These are phyloP conservation scores for Globisporangium sylvaticum DNA, from an alignment of 352 stramenopile genomes.

Conservation along the genomic window DNA sequence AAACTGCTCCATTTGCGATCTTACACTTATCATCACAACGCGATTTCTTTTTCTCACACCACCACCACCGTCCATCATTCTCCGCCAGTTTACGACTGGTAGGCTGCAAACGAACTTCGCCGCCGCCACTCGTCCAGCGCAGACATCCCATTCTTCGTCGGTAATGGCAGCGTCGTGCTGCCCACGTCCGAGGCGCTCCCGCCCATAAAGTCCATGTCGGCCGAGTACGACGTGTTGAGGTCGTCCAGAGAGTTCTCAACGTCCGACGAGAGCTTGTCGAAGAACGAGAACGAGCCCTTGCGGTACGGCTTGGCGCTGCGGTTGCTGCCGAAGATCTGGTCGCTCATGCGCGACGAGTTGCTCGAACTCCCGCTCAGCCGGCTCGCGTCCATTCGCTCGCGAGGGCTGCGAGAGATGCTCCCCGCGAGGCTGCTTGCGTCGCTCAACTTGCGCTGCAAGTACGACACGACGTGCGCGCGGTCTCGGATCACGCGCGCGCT, in stretches of 20 bases:
- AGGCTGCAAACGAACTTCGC: slow-evolving; percentile 15
- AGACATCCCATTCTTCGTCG: slow-evolving; percentile 2
- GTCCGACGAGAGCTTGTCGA: slow-evolving; percentile 81
- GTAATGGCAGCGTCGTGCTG: slow-evolving; percentile 15
- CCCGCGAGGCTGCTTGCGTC: slow-evolving; percentile 72
- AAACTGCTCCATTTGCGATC: not conserved
- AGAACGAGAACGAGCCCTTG: slow-evolving; percentile 86
- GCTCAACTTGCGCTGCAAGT: slow-evolving; percentile 82
- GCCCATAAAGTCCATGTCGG: slow-evolving; percentile 21
- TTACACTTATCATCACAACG: not conserved
- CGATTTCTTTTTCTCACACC: not conserved
- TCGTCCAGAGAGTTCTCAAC: slow-evolving; percentile 53
- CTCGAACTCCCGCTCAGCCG: slow-evolving; percentile 69
- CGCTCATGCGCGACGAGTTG: slow-evolving; percentile 49
- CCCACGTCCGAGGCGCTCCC: not conserved
- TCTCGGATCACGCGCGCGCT: slow-evolving; percentile 76
- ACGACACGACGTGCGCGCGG: slow-evolving; percentile 80
- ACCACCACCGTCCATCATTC: not conserved
- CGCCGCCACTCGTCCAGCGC: slow-evolving; percentile 16
- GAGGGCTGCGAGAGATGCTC: slow-evolving; percentile 55
- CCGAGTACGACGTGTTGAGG: slow-evolving; percentile 38
- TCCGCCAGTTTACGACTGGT: slow-evolving; percentile 7
- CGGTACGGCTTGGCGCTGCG: slow-evolving; percentile 42
- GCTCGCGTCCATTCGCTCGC: slow-evolving; percentile 26
- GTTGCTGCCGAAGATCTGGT: slow-evolving; percentile 39